These are phyloP conservation scores for Lactifluus subvellereus DNA, from an alignment of 768 basidiomycete genomes.

Conservation along the genomic window DNA sequence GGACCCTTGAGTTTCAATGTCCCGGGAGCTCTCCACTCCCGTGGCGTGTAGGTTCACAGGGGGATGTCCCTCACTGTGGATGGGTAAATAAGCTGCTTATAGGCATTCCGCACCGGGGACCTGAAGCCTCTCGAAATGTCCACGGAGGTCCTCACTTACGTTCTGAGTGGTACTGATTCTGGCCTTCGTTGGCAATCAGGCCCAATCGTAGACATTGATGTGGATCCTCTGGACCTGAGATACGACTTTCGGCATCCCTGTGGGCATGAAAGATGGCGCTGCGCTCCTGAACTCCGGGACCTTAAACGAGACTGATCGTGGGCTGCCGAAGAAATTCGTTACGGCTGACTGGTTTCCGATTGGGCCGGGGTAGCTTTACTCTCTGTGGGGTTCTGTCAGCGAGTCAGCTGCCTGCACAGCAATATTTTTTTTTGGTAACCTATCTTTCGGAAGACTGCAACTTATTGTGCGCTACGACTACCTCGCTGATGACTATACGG, in stretches of 20 bases:
- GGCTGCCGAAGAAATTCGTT: not conserved
- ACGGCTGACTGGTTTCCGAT: constrained; percentile 2
- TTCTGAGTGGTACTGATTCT: not conserved
- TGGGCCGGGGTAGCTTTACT: not conserved
- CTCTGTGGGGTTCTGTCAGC: not conserved
- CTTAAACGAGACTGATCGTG: constrained; percentile 1
- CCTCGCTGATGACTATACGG: not conserved
- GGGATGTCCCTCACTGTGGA: not conserved
- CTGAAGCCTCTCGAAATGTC: constrained; percentile 14
- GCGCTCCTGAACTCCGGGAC: not conserved
- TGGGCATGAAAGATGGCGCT: not conserved
- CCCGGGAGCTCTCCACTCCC: not conserved
- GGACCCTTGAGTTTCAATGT: not conserved
- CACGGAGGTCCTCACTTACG: not conserved
- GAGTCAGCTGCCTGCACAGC: not conserved
- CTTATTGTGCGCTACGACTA: not conserved
- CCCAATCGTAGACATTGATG: not conserved
- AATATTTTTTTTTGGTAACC: not conserved
- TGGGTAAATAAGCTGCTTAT: not conserved
- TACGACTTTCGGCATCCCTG: not conserved
- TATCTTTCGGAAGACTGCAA: not conserved
- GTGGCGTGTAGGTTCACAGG: not conserved
- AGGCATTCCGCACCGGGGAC: constrained; percentile 5
- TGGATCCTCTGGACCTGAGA: not conserved
- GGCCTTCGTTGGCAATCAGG: not conserved